These are phyloP conservation scores for Xylaria longipes DNA, from an alignment of 495 filamentous ascomycete species.

Conservation along the genomic window DNA sequence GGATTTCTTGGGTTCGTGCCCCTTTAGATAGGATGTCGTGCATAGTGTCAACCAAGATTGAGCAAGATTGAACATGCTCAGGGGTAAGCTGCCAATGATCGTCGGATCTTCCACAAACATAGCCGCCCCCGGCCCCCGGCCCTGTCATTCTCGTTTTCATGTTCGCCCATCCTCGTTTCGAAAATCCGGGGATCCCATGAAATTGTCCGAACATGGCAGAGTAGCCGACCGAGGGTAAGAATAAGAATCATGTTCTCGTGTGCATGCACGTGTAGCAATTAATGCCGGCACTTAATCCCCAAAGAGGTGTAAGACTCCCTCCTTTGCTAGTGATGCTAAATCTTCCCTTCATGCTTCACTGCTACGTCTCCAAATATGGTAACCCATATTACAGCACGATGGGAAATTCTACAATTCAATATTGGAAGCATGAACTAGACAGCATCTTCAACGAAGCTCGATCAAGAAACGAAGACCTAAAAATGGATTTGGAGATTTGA, in stretches of 20 bases:
- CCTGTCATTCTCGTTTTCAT: background rate
- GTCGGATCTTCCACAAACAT: constrained; percentile 14
- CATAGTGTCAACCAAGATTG: background rate
- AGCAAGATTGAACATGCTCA: background rate
- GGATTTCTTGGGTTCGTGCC: background rate
- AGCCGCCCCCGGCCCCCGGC: background rate
- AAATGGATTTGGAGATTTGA: background rate
- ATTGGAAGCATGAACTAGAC: background rate
- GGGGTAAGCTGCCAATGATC: constrained; percentile 20
- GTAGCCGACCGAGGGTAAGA: background rate
- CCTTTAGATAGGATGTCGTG: background rate
- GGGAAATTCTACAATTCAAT: background rate
- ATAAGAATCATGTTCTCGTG: background rate
- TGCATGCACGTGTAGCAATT: background rate
- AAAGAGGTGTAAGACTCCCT: background rate
- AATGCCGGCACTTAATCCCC: constrained; percentile 5
- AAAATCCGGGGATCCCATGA: constrained; percentile 17
- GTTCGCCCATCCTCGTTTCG: constrained; percentile 14
- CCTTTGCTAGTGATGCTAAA: background rate
- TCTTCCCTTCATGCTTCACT: no score
- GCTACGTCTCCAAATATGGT: no score
- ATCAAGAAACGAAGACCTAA: background rate
- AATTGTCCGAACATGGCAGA: constrained; percentile 9
- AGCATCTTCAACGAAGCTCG: background rate
- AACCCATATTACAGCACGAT: background rate